Base-by-base conservation (phyloP, 108 stramenopile species). In the Conticribra weissflogii region DNA sequence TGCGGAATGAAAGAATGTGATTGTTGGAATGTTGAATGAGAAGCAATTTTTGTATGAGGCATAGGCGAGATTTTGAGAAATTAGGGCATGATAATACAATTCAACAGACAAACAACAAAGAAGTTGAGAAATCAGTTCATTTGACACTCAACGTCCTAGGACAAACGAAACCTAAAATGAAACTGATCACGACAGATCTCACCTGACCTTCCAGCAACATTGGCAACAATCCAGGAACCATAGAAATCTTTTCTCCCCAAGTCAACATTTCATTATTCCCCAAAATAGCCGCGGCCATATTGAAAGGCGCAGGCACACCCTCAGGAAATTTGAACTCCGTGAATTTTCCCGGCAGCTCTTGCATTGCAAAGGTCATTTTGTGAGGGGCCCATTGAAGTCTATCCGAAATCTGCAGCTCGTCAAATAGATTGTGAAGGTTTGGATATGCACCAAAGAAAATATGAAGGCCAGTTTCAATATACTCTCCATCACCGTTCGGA, bases 391-490 rank as follows among this genome's bases (percentile, higher is more conserved):
- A 92, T 58, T 89, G 88, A 47, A 92, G 54, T 31, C 88, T 74
- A 67, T 89, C 88, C 24, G 82, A 66, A 41, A 92, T 85, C 23
- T 69, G 66, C 21, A 92, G 72, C 74, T 98, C 97, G 34, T 81
- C 87, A 68, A 98, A 95, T 14, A 98, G 75, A 54, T 95, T 93
- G 86, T 96, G 95, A 74, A 98, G 92, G 79, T 98, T 98, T n/a
- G 97, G 96, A 66, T 98, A 98, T 23, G 97, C 97, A 0, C 97
- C 97, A 73, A 97, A 97, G 88, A 97, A 97, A 65, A 97, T 96
- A 74, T 97, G 97, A 16, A 97, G 80, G 4, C 97, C 97, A 22
- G 97, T 97, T 76, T 97, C 97, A 48, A 96, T 85, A 88, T 91
- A 96, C 64, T 96, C 95, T 2, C 95, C 95, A 69, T 94, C 94